Evolutionary conservation across 306 rosid species (phyloP).

Genomic region (Senna tora): DNA sequence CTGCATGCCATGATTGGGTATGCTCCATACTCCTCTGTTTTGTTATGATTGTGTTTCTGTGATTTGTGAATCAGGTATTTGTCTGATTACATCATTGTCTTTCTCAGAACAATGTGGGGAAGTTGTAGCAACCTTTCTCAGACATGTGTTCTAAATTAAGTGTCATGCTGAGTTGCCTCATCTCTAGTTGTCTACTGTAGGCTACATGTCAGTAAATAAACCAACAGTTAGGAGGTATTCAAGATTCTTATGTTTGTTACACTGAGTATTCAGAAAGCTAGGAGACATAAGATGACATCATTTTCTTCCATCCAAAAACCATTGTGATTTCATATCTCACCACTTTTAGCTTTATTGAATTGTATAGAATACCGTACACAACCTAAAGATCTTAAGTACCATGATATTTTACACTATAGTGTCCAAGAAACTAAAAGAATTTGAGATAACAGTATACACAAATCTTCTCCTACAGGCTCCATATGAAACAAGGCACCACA

Average conservation of each 20-base stretch:
- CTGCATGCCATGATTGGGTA: slow-evolving; percentile 99
- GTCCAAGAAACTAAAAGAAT: background rate
- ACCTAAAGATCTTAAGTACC: background rate
- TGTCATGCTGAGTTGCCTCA: slow-evolving; percentile 24
- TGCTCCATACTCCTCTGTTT: slow-evolving; percentile 24
- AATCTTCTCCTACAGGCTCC: slow-evolving; percentile 68
- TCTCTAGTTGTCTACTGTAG: slow-evolving; percentile 32
- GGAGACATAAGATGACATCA: background rate
- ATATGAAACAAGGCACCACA: slow-evolving; percentile 94
- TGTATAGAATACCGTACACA: background rate
- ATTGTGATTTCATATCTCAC: background rate
- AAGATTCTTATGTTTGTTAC: background rate
- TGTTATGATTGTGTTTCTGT: slow-evolving; percentile 26
- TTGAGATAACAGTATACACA: background rate
- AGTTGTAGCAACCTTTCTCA: slow-evolving; percentile 18
- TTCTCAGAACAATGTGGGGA: slow-evolving; percentile 16
- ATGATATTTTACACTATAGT: background rate
- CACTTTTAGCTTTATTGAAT: background rate
- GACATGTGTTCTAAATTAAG: slow-evolving; percentile 23
- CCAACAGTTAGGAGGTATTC: background rate
- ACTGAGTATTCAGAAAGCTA: background rate
- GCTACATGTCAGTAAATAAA: slow-evolving; percentile 10
- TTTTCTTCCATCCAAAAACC: background rate
- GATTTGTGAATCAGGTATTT: slow-evolving; percentile 19
- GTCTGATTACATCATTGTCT: slow-evolving; percentile 15